phyloP scores from a whole-genome alignment of 768 basidiomycete species.

The Pisolithus sp. region DNA sequence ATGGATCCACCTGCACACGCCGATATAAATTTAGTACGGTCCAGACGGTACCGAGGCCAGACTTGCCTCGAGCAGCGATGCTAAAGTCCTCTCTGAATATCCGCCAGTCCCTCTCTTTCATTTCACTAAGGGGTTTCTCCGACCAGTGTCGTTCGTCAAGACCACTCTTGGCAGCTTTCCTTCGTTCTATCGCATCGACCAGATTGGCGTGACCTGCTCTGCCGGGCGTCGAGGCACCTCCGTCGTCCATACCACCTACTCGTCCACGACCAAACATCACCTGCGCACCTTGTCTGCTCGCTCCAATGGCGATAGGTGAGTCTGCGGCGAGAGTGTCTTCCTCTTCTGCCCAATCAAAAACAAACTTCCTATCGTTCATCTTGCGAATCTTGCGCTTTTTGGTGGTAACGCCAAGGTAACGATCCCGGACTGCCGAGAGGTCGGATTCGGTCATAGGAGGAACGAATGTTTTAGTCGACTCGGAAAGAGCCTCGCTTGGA shows the following conservation, averaged over 20 bases:
- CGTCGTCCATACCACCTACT: constrained; percentile 83
- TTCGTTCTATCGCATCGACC: constrained; percentile 77
- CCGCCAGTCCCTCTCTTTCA: constrained; percentile 97
- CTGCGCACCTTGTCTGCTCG: constrained; percentile 73
- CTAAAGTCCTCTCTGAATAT: constrained; percentile 99
- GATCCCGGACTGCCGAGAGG: constrained; percentile 76
- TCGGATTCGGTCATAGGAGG: constrained; percentile 78
- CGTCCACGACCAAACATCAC: constrained; percentile 86
- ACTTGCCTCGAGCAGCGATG: constrained; percentile 80
- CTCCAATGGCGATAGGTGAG: constrained; percentile 64
- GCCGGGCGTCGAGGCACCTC: constrained; percentile 34
- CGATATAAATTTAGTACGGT: neutral
- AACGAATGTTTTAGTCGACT: constrained; percentile 35
- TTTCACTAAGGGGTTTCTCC: constrained; percentile 85
- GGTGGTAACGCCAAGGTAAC: constrained; percentile 91
- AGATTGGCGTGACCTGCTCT: constrained; percentile 46
- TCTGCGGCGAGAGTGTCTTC: constrained; percentile 88
- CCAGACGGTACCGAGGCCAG: neutral
- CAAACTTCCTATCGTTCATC: constrained; percentile 94
- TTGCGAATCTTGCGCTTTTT: constrained; percentile 94
- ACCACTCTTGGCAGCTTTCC: constrained; percentile 73
- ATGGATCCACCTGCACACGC: constrained; percentile 71
- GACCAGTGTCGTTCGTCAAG: constrained; percentile 97
- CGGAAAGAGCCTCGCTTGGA: constrained; percentile 25
- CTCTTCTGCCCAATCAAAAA: constrained; percentile 98